Evolutionary conservation across 116 monocot species (phyloP).

Genomic region (Dioscorea cayenensis): DNA sequence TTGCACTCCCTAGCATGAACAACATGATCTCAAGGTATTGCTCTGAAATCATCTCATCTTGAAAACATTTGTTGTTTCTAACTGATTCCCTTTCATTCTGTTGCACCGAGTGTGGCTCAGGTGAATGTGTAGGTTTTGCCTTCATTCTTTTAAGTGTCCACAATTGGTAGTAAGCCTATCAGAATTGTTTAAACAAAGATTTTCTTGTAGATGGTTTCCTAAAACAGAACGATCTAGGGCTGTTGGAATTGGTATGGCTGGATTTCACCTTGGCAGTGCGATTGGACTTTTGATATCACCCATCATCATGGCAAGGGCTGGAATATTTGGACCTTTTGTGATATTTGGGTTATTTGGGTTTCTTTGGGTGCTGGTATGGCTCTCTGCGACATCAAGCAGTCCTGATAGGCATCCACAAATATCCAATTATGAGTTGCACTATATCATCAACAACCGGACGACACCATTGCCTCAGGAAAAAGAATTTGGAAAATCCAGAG

Average conservation of each 20-base stretch:
- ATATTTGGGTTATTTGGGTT: slow-evolving; percentile 89
- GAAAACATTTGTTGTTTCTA: background rate
- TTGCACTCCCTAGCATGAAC: slow-evolving; percentile 96
- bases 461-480: slow-evolving; percentile 2
- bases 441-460: slow-evolving; percentile 41
- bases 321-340: slow-evolving; percentile 82
- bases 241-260: slow-evolving; percentile 88
- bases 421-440: slow-evolving; percentile 64
- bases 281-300: slow-evolving; percentile 76
- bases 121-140: too few relatives aligned
- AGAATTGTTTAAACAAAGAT: slow-evolving; percentile 20
- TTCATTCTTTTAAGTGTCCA: background rate
- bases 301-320: slow-evolving; percentile 75
- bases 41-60: background rate
- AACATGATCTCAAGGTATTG: slow-evolving; percentile 84
- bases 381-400: slow-evolving; percentile 55
- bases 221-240: slow-evolving; percentile 78
- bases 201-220: slow-evolving; percentile 93
- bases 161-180: background rate
- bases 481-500: slow-evolving; percentile 15
- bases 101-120: too few relatives aligned
- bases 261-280: slow-evolving; percentile 88
- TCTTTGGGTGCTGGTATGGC: slow-evolving; percentile 81
- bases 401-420: slow-evolving; percentile 66
- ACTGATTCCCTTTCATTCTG: background rate